These are phyloP conservation scores for Antitrichia curtipendula DNA, from an alignment of 225 moss, liverwort and hornwort species.

Conservation along the genomic window DNA sequence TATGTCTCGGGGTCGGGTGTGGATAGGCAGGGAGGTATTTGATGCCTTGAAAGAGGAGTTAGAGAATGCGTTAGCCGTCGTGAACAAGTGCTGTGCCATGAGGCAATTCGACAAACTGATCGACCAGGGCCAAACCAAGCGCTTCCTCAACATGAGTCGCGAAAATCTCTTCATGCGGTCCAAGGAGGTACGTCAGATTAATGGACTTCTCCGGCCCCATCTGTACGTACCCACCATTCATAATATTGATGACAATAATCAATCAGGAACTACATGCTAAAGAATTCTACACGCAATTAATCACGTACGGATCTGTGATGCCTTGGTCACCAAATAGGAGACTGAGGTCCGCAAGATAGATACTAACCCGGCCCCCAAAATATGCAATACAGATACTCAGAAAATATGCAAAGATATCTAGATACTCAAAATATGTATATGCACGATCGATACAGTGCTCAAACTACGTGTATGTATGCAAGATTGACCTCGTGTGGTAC, in stretches of 20 bases:
- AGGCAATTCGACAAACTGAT: constrained; percentile 59
- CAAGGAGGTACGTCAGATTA: constrained; percentile 13
- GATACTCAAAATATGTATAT: neutral
- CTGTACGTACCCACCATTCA: neutral
- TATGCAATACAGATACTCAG: too few relatives aligned
- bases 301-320: neutral
- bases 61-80: constrained; percentile 33
- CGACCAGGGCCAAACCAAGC: constrained; percentile 55
- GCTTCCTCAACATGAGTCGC: constrained; percentile 12
- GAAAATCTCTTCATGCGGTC: constrained; percentile 21
- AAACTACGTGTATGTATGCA: neutral
- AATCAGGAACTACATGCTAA: neutral
- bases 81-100: constrained; percentile 67
- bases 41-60: constrained; percentile 41
- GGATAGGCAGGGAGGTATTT: constrained; percentile 44
- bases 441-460: neutral
- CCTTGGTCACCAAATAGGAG: neutral
- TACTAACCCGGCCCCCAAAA: too few relatives aligned
- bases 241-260: too few relatives aligned
- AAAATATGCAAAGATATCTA: too few relatives aligned
- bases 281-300: neutral
- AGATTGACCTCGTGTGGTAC: neutral
- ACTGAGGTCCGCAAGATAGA: neutral
- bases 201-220: neutral
- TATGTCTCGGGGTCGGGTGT: neutral